phyloP scores from a whole-genome alignment of 345 rosid genomes.

The Bruguiera sexangula region DNA sequence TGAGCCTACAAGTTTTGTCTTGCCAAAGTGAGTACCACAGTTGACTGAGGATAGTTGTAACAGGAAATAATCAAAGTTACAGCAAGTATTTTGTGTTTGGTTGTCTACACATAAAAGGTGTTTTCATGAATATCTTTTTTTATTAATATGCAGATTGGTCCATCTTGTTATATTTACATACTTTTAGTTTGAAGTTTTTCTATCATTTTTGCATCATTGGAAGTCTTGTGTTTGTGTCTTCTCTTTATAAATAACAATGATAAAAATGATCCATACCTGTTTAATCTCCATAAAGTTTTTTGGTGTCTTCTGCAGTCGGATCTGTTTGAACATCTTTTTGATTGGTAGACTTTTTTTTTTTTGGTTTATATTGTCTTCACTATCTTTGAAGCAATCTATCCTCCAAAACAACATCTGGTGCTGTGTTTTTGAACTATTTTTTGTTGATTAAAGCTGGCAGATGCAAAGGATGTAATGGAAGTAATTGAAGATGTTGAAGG shows the following conservation, averaged over 20 bases:
- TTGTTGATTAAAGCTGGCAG: constrained; percentile 41
- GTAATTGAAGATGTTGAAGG: constrained; percentile 32
- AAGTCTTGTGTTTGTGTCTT: not conserved
- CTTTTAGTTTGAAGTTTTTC: not conserved
- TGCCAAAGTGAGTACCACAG: constrained; percentile 83
- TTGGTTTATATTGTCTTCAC: not conserved
- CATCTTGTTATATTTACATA: not conserved
- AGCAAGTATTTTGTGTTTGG: not conserved
- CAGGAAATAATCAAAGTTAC: not conserved
- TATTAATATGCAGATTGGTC: not conserved
- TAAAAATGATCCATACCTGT: not conserved
- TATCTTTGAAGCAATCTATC: not conserved
- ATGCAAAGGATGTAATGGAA: constrained; percentile 70
- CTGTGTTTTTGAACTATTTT: not conserved
- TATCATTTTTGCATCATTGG: not conserved
- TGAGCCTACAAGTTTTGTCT: constrained; percentile 80
- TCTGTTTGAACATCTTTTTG: not conserved
- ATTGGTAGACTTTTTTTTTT: not conserved
- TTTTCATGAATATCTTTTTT: not conserved
- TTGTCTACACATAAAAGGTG: not conserved
- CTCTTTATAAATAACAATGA: too few relatives aligned
- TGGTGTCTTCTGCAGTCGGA: not conserved
- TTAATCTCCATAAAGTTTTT: not conserved
- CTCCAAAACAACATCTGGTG: too few relatives aligned
- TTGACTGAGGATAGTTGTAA: constrained; percentile 13